Percentiles rank a stretch among this genome's conserved stretches.
Conservation (phyloP, 192 early-diverging fungal species). For the Globomyces pollinis-pini region DNA sequence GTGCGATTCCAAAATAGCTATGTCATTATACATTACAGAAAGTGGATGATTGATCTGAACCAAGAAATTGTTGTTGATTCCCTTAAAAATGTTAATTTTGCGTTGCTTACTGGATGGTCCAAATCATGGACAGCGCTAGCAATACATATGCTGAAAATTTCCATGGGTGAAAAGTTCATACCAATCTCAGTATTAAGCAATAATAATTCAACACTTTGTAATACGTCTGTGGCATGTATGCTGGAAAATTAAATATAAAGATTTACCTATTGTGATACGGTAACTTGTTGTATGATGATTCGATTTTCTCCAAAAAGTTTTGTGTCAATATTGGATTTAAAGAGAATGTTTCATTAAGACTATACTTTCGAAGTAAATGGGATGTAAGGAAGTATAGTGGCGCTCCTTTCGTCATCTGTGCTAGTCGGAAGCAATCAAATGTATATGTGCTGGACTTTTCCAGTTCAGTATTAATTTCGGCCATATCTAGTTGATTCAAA, state of each 20-base stretch:
- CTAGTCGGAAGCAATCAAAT: slow-evolving; percentile 46
- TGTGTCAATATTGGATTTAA: slow-evolving; percentile 27
- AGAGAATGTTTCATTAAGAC: slow-evolving; percentile 36
- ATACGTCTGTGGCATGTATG: slow-evolving; percentile 51
- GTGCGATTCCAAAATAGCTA: slow-evolving; percentile 51
- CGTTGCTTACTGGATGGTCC: slow-evolving; percentile 43
- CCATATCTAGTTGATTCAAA: slow-evolving; percentile 21
- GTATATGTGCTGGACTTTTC: slow-evolving; percentile 24
- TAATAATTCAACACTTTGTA: slow-evolving; percentile 48
- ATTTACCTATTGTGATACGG: slow-evolving; percentile 54
- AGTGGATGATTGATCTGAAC: slow-evolving; percentile 44
- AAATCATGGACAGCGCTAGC: slow-evolving; percentile 51
- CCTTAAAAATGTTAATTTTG: too few species aligned
- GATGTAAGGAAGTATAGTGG: slow-evolving; percentile 40
- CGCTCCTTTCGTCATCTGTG: slow-evolving; percentile 36
- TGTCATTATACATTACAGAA: slow-evolving; percentile 50
- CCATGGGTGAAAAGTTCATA: slow-evolving; percentile 42
- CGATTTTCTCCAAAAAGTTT: slow-evolving; percentile 37
- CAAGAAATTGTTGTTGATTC: slow-evolving; percentile 49
- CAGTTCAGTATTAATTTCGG: slow-evolving; percentile 26
- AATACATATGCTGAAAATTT: slow-evolving; percentile 40
- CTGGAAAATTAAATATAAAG: slow-evolving; percentile 25
- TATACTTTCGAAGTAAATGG: slow-evolving; percentile 39
- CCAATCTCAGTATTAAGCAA: slow-evolving; percentile 38
- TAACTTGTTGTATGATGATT: slow-evolving; percentile 34